phyloP scores from a whole-genome alignment of 2,329 filamentous ascomycete species.

The Fusarium coffeatum region DNA sequence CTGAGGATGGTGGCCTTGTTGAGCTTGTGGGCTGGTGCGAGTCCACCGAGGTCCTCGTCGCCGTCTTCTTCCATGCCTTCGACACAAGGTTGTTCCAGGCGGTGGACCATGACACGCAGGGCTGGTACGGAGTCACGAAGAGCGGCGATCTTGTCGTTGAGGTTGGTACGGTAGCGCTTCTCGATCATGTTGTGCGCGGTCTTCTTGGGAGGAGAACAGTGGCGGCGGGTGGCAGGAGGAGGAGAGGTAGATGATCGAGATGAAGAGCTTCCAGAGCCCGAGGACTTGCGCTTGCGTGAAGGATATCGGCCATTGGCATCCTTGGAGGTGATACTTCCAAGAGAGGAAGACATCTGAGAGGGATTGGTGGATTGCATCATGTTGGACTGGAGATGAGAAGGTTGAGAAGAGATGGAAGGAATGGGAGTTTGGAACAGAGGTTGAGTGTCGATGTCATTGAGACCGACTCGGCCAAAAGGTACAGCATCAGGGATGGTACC shows the following conservation, averaged over 20 bases:
- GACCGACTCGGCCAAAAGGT: slow-evolving; percentile 44
- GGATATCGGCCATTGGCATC: slow-evolving; percentile 42
- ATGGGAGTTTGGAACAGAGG: slow-evolving; percentile 47
- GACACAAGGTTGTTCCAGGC: slow-evolving; percentile 70
- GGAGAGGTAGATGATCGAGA: slow-evolving; percentile 57
- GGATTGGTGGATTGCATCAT: slow-evolving; percentile 41
- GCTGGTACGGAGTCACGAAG: slow-evolving; percentile 90
- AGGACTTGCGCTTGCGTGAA: slow-evolving; percentile 51
- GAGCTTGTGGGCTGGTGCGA: slow-evolving; percentile 86
- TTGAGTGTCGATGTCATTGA: slow-evolving; percentile 46
- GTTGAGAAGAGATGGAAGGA: slow-evolving; percentile 45
- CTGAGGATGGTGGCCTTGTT: slow-evolving; percentile 85
- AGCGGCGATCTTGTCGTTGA: slow-evolving; percentile 95
- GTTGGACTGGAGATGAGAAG: slow-evolving; percentile 37
- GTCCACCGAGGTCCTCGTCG: slow-evolving; percentile 77
- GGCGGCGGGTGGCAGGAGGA: slow-evolving; percentile 46
- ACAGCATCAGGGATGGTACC: slow-evolving; percentile 45
- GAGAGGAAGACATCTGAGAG: slow-evolving; percentile 34
- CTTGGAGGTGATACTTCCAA: slow-evolving; percentile 30
- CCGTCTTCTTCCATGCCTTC: slow-evolving; percentile 69
- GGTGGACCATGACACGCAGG: slow-evolving; percentile 74
- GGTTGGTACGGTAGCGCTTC: slow-evolving; percentile 91
- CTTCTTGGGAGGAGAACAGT: slow-evolving; percentile 71
- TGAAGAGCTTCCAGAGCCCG: slow-evolving; percentile 45
- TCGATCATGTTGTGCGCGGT: slow-evolving; percentile 97